Conservation (phyloP, 176 grass and related monocot species). For the Zoysia japonica region DNA sequence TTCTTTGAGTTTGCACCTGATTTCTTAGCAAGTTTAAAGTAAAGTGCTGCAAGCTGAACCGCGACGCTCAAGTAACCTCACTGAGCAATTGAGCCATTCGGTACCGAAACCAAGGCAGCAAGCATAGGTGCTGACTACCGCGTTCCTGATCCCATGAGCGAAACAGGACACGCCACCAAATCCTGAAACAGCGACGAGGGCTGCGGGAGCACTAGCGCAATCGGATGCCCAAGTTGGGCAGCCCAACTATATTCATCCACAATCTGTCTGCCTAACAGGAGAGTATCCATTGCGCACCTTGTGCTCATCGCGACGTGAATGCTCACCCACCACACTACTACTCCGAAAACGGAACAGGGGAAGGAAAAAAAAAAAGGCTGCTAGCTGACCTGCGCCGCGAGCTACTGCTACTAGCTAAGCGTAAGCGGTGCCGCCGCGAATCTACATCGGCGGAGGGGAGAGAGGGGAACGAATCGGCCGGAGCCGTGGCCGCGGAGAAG, state of each 20-base stretch:
- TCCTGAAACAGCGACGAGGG: background rate
- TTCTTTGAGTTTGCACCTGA: background rate
- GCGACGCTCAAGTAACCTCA: background rate
- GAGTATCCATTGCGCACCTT: slow-evolving; percentile 26
- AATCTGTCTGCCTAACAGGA: background rate
- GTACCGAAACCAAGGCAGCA: background rate
- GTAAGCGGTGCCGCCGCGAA: no score
- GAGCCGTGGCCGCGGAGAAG: background rate
- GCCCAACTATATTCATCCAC: background rate
- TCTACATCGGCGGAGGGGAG: no score
- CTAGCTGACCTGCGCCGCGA: background rate
- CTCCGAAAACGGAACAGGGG: background rate
- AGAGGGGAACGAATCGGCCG: background rate
- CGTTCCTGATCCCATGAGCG: background rate
- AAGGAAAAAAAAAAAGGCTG: background rate
- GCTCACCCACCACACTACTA: background rate
- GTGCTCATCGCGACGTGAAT: slow-evolving; percentile 30
- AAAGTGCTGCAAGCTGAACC: background rate
- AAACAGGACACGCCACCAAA: background rate
- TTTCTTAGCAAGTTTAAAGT: no score
- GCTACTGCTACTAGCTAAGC: no score
- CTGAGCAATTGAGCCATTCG: background rate
- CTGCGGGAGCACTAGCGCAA: background rate
- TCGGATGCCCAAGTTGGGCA: background rate
- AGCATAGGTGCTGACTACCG: no score